Percentiles rank a stretch among this genome's conserved stretches.
phyloP scores from a whole-genome alignment of 169 alveolate species.

The Plasmodium reichenowi region DNA sequence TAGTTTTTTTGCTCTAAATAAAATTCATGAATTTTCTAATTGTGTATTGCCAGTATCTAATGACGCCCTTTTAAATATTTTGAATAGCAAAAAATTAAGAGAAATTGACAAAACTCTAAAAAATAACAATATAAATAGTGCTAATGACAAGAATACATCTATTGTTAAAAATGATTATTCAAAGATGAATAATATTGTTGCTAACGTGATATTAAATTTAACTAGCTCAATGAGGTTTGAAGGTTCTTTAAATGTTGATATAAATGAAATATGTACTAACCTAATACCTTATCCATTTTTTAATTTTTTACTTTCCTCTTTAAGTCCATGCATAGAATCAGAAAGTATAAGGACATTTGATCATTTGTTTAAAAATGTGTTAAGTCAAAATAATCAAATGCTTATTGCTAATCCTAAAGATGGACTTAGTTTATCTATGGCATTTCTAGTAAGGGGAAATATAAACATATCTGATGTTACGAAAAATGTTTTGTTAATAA shows the following conservation, averaged over 20 bases:
- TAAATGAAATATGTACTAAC: slow-evolving; percentile 96
- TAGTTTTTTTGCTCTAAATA: slow-evolving; percentile 90
- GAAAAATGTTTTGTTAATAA: slow-evolving; percentile 88
- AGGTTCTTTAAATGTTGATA: slow-evolving; percentile 94
- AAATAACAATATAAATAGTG: too few species aligned
- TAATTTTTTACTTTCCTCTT: slow-evolving; percentile 91
- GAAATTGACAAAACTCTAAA: slow-evolving; percentile 26
- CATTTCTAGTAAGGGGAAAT: slow-evolving; percentile 93
- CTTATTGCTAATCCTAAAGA: slow-evolving; percentile 88
- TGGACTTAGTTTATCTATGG: slow-evolving; percentile 92
- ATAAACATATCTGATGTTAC: slow-evolving; percentile 91
- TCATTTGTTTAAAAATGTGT: slow-evolving; percentile 78
- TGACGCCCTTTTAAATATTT: slow-evolving; percentile 83
- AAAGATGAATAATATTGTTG: slow-evolving; percentile 76
- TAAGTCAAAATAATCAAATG: slow-evolving; percentile 82
- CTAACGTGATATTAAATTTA: slow-evolving; percentile 81
- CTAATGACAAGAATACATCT: too few species aligned
- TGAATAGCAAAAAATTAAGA: slow-evolving; percentile 66
- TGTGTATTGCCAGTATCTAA: slow-evolving; percentile 94
- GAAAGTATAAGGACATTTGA: slow-evolving; percentile 66
- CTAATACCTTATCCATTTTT: slow-evolving; percentile 95
- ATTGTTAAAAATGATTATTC: slow-evolving; percentile 58
- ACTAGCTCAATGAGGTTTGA: slow-evolving; percentile 96
- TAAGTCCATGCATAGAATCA: slow-evolving; percentile 86
- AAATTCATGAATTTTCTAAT: slow-evolving; percentile 91